Percentiles rank a stretch among this genome's conserved stretches.
phyloP scores from a whole-genome alignment of 1,284 basidiomycete genomes.

The Peniophora sp. region DNA sequence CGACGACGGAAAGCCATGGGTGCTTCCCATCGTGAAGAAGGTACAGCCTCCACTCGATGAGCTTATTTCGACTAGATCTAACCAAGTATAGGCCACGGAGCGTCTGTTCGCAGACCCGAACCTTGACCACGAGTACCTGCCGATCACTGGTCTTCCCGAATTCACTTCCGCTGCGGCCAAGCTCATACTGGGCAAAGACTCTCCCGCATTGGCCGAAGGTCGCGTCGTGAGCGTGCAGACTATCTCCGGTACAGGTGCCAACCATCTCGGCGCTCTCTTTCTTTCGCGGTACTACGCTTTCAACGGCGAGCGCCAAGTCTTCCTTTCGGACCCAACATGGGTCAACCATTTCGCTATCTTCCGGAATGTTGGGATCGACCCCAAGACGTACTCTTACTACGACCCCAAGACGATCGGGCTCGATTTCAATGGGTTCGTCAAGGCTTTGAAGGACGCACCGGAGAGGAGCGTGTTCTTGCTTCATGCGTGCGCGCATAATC shows the following conservation, averaged over 20 bases:
- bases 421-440: constrained; percentile 73
- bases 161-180: constrained; percentile 77
- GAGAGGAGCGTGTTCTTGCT: constrained; percentile 80
- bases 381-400: constrained; percentile 84
- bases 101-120: constrained; percentile 63
- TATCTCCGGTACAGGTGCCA: constrained; percentile 93
- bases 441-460: constrained; percentile 57
- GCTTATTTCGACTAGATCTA: not conserved
- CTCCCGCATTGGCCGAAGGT: constrained; percentile 64
- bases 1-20: constrained; percentile 80
- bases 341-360: constrained; percentile 90
- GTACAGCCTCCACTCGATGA: constrained; percentile 27
- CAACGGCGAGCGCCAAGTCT: constrained; percentile 61
- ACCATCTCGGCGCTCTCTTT: constrained; percentile 89
- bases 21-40: constrained; percentile 89
- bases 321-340: constrained; percentile 91
- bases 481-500: constrained; percentile 94
- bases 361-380: constrained; percentile 74
- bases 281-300: constrained; percentile 80
- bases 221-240: constrained; percentile 80
- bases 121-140: constrained; percentile 91
- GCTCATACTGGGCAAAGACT: constrained; percentile 74
- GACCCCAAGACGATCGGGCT: constrained; percentile 86
- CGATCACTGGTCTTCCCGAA: constrained; percentile 82
- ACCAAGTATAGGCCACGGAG: constrained; percentile 54